phyloP scores from a whole-genome alignment of 148 eudicot genomes.

The Vaccinium darrowii region DNA sequence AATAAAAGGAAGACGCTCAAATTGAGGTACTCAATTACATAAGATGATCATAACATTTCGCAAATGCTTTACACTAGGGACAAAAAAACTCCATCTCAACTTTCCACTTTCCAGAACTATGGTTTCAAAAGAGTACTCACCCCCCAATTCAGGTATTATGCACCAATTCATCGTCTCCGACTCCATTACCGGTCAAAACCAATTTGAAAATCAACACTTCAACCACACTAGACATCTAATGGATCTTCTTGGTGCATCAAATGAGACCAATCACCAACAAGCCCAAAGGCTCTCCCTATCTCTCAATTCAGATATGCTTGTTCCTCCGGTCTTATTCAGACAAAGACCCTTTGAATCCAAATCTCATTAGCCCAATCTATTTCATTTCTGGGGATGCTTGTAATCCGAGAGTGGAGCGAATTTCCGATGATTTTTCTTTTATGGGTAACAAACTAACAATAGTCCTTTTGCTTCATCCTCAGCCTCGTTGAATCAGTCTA shows the following conservation, averaged over 20 bases:
- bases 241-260: constrained; percentile 60
- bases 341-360: constrained; percentile 40
- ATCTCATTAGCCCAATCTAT: no score
- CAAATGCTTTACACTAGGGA: no score
- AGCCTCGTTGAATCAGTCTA: no score
- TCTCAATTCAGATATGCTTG: constrained; percentile 47
- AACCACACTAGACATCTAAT: constrained; percentile 51
- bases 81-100: no score
- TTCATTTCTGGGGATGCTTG: no score
- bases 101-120: constrained; percentile 27
- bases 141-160: constrained; percentile 48
- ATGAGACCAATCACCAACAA: constrained; percentile 35
- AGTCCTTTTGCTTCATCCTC: no score
- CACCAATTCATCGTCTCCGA: constrained; percentile 66
- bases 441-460: no score
- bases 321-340: constrained; percentile 41
- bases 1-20: no score
- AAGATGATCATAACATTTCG: no score
- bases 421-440: no score
- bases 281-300: constrained; percentile 65
- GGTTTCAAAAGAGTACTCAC: constrained; percentile 63
- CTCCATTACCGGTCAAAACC: constrained; percentile 43
- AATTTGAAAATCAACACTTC: constrained; percentile 53
- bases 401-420: no score
- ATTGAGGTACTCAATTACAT: no score